A percentile compares a stretch with the other conserved stretches of the same genome.
These are phyloP conservation scores for Chalciporus chontae DNA, from an alignment of 768 basidiomycete species.

Conservation along the genomic window DNA sequence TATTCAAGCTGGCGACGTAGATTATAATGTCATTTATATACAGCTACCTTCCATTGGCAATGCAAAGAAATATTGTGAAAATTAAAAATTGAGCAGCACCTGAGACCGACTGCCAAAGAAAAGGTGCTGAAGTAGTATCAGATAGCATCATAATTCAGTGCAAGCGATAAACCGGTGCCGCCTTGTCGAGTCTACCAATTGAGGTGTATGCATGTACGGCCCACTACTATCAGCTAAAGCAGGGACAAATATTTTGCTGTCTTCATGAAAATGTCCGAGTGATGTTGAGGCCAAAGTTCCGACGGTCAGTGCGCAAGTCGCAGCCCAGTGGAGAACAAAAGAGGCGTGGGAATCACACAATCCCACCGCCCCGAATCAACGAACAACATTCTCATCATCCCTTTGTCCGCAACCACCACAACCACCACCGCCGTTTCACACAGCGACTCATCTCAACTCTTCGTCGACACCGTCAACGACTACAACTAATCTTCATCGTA, in stretches of 20 bases:
- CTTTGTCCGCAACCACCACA: constrained; percentile 30
- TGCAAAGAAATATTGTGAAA: too few relatives aligned
- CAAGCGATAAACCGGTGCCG: too few relatives aligned
- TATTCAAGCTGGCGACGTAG: too few relatives aligned
- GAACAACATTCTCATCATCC: constrained; percentile 12
- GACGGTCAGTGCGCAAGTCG: constrained; percentile 32
- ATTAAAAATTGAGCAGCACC: too few relatives aligned
- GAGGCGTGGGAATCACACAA: constrained; percentile 28
- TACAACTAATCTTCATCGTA: constrained; percentile 1
- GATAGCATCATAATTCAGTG: too few relatives aligned
- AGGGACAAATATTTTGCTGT: background rate
- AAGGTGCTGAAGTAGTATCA: too few relatives aligned
- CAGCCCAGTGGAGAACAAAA: constrained; percentile 26
- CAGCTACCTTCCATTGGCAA: too few relatives aligned
- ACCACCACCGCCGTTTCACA: constrained; percentile 27
- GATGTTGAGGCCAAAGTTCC: constrained; percentile 15
- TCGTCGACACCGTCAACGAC: constrained; percentile 9
- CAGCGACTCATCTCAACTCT: constrained; percentile 3
- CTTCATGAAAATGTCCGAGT: background rate
- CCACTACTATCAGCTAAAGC: background rate
- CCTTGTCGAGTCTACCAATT: too few relatives aligned
- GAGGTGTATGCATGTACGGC: background rate
- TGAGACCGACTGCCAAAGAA: too few relatives aligned
- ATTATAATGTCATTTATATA: too few relatives aligned
- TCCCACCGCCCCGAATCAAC: constrained; percentile 25